Percentiles rank a stretch among this genome's conserved stretches.
These are phyloP conservation scores for Blastomyces parvus DNA, from an alignment of 2,329 filamentous ascomycete genomes.

Conservation along the genomic window DNA sequence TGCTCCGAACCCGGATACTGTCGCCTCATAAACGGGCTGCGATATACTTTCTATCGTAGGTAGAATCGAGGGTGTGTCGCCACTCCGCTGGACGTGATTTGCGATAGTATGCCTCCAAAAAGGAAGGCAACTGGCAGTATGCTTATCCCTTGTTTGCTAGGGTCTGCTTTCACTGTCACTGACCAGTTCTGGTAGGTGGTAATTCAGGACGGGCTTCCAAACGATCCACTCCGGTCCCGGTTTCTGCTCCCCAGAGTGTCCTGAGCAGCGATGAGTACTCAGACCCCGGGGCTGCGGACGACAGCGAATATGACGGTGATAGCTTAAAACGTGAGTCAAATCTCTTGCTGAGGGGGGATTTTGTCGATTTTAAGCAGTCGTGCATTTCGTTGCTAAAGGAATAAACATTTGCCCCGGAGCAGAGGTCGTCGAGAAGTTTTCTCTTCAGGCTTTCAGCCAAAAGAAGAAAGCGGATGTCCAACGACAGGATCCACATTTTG, in stretches of 20 bases:
- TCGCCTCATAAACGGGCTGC: neutral
- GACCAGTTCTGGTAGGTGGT: slow-evolving; percentile 32
- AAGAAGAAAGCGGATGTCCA: slow-evolving; percentile 33
- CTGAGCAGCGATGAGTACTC: slow-evolving; percentile 51
- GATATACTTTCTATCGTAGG: neutral
- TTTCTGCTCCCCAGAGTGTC: slow-evolving; percentile 33
- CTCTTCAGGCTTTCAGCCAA: slow-evolving; percentile 43
- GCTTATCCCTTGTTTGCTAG: slow-evolving; percentile 21
- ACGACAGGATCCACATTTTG: slow-evolving; percentile 47
- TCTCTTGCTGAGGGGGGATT: neutral
- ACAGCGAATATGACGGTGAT: slow-evolving; percentile 38
- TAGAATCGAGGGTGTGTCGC: neutral
- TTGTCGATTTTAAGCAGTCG: slow-evolving; percentile 14
- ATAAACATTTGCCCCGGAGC: slow-evolving; percentile 6
- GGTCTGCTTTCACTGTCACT: slow-evolving; percentile 1
- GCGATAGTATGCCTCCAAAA: slow-evolving; percentile 55
- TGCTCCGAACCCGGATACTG: neutral
- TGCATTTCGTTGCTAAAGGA: slow-evolving; percentile 2
- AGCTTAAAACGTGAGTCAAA: slow-evolving; percentile 36
- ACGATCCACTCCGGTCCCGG: slow-evolving; percentile 39
- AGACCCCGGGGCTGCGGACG: slow-evolving; percentile 42
- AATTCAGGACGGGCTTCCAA: slow-evolving; percentile 40
- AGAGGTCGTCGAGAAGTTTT: slow-evolving; percentile 46
- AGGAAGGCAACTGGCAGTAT: slow-evolving; percentile 54
- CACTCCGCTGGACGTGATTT: neutral